phyloP scores from a whole-genome alignment of 805 yeast species.

The Barnettozyma sucrosica region DNA sequence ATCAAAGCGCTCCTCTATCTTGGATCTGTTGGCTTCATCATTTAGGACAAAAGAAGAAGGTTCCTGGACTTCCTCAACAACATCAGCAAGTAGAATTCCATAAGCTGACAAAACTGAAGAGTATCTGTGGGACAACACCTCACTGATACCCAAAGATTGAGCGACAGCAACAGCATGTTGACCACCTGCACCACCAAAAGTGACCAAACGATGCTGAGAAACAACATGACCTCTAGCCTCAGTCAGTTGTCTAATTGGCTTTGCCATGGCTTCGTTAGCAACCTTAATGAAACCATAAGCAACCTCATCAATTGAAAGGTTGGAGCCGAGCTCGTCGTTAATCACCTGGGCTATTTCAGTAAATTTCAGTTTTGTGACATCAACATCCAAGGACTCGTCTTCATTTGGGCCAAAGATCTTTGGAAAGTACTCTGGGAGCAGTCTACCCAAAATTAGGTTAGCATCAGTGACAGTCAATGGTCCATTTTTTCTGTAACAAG shows the following conservation, averaged over 20 bases:
- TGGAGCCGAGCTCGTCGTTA: constrained; percentile 37
- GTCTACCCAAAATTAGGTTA: constrained; percentile 63
- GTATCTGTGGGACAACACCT: constrained; percentile 70
- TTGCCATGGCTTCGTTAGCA: constrained; percentile 86
- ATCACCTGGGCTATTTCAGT: constrained; percentile 47
- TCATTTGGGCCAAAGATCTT: constrained; percentile 80
- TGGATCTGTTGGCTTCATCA: constrained; percentile 23
- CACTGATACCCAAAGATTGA: constrained; percentile 56
- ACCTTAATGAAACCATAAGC: constrained; percentile 79
- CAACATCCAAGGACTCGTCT: constrained; percentile 59
- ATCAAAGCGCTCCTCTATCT: constrained; percentile 41
- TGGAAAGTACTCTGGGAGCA: constrained; percentile 72
- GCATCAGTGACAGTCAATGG: constrained; percentile 86
- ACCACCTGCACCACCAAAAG: constrained; percentile 94
- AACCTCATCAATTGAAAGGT: constrained; percentile 55
- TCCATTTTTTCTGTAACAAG: constrained; percentile 80
- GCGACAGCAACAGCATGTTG: constrained; percentile 84
- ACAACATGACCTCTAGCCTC: constrained; percentile 77
- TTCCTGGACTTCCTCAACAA: constrained; percentile 72
- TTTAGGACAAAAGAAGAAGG: constrained; percentile 51
- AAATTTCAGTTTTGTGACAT: constrained; percentile 46
- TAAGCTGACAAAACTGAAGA: constrained; percentile 83
- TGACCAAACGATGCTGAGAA: constrained; percentile 62
- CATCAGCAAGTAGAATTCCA: constrained; percentile 84
- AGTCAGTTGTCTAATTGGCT: constrained; percentile 79